phyloP scores from a whole-genome alignment of 139 green algal species.

The Deuterostichococcus epilithicus region DNA sequence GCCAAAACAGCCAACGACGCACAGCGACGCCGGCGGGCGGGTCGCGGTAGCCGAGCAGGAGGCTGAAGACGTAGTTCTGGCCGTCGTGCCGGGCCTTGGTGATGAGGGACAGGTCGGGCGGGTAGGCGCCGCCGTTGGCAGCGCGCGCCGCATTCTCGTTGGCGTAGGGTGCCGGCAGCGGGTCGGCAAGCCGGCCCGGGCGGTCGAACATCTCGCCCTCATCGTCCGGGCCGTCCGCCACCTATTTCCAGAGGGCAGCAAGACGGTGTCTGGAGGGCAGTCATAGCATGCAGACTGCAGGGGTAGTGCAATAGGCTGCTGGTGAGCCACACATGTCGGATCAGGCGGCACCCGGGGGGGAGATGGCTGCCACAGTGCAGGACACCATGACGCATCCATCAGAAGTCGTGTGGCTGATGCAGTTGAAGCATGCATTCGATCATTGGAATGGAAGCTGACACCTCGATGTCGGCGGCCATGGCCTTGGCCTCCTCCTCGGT shows the following conservation, averaged over 20 bases:
- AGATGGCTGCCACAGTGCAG: too few species aligned
- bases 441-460: neutral
- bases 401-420: too few species aligned
- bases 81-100: constrained; percentile 95
- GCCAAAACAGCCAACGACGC: constrained; percentile 4
- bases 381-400: too few species aligned
- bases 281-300: too few species aligned
- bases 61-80: constrained; percentile 96
- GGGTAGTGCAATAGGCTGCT: too few species aligned
- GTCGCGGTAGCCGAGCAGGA: constrained; percentile 96
- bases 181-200: constrained; percentile 85
- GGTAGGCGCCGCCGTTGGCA: constrained; percentile 98
- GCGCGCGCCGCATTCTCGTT: constrained; percentile 91
- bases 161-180: constrained; percentile 83
- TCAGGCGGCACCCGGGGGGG: too few species aligned
- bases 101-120: constrained; percentile 95
- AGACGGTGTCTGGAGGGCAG: too few species aligned
- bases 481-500: constrained; percentile 98
- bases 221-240: constrained; percentile 94
- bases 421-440: neutral
- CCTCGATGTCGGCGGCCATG: constrained; percentile 70
- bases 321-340: too few species aligned
- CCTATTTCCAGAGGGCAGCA: constrained; percentile 29
- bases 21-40: constrained; percentile 89
- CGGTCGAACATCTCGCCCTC: constrained; percentile 96